Evolutionary conservation across 2,329 filamentous ascomycete species (phyloP), one percentile per base, ranked within the genome.

Genomic region (Fonsecaea pedrosoi): DNA sequence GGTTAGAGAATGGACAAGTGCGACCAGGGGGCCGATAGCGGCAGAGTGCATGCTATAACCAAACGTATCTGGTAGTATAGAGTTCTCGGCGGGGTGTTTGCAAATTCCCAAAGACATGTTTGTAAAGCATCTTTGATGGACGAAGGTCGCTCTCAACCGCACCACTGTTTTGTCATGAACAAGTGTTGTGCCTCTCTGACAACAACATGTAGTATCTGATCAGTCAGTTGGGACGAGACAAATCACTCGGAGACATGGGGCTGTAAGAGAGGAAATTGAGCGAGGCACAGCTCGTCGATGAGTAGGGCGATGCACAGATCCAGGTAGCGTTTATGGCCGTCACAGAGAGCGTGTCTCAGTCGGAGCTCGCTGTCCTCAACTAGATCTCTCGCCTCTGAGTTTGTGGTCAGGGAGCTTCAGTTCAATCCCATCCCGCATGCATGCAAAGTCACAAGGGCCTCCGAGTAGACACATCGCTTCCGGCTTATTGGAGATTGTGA

Each of bases 261-360:
- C 64, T 81, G 25, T 67, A 76, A 1, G 72, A 74, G n/a, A 12
- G 62, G 4, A 60, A 66, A 1, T 53, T 73, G 12, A 60, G 76
- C 13, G 72, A 74, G 37, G 73, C 73, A 9, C 69, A 77, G 25
- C 75, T 77, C 45, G 76, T 78, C 30, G 74, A 68, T 4, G 73
- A 74, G 56, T 74, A 74, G 68, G 78, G 79, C 68, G 73, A 68
- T 25, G 60, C 53, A 35, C 54, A 64, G 50, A 56, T 69, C 45
- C 60, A 77, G 25, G 73, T 77, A 34, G 79, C 75, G 9, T 81
- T 82, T 71, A 78, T 81, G 1, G 65, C 77, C 2, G 67, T 25
- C 25, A 25, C 25, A 25, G 25, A 25, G 25, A 25, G 25, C 2
- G 25, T 32, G 30, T 5, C 6, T 32, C 6, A 32, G 30, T 32